Percentiles rank a stretch among this genome's conserved stretches.
phyloP scores from a whole-genome alignment of 2,329 filamentous ascomycete genomes.

The Rasamsonia emersonii region DNA sequence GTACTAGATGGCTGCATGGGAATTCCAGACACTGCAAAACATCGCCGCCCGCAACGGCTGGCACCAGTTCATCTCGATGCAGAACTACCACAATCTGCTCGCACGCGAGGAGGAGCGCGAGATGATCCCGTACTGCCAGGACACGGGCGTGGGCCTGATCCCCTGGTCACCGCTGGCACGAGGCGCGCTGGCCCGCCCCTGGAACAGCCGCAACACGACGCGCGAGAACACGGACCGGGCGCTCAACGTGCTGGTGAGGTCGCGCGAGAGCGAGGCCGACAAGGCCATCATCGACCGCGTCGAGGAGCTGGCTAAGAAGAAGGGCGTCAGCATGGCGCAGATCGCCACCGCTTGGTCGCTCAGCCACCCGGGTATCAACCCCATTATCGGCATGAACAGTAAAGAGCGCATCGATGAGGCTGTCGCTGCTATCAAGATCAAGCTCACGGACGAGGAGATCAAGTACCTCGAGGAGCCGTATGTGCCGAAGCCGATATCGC shows the following conservation, averaged over 20 bases:
- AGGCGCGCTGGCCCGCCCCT: conserved; percentile 41
- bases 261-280: conserved; percentile 39
- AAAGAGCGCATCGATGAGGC: conserved; percentile 54
- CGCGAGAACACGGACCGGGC: conserved; percentile 38
- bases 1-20: conserved; percentile 42
- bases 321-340: conserved; percentile 53
- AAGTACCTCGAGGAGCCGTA: conserved; percentile 56
- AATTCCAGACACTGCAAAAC: conserved; percentile 43
- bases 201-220: conserved; percentile 30
- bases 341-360: conserved; percentile 57
- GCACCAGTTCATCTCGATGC: conserved; percentile 45
- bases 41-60: conserved; percentile 40
- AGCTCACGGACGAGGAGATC: conserved; percentile 51
- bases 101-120: conserved; percentile 42
- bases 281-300: conserved; percentile 46
- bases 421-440: conserved; percentile 37
- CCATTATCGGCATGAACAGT: conserved; percentile 55
- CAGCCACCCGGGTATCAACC: conserved; percentile 44
- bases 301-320: conserved; percentile 51
- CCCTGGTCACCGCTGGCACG: conserved; percentile 35
- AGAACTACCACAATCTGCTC: conserved; percentile 43
- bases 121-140: conserved; percentile 34
- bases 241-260: conserved; percentile 33
- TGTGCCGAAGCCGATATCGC: conserved; percentile 47
- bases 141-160: conserved; percentile 29